Evolutionary conservation across 805 yeast genomes (phyloP).

Genomic region (Schizosaccharomyces octosporus): DNA sequence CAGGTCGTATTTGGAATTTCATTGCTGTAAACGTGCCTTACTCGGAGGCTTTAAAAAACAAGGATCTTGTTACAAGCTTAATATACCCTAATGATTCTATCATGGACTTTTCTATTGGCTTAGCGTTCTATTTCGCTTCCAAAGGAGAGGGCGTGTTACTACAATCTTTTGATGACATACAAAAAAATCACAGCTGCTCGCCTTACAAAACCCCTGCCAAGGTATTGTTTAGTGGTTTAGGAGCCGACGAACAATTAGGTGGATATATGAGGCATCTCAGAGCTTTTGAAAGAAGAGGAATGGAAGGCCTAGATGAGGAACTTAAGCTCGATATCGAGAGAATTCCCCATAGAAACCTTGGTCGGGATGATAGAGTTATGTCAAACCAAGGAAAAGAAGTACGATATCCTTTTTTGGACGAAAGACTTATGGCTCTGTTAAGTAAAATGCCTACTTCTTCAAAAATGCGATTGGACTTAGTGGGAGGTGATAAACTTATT

Average conservation of each 20-base stretch:
- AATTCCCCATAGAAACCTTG: slow-evolving; percentile 56
- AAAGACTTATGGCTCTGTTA: slow-evolving; percentile 6
- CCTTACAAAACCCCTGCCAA: slow-evolving; percentile 29
- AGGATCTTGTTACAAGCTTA: slow-evolving; percentile 29
- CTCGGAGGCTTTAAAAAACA: slow-evolving; percentile 30
- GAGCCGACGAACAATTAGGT: slow-evolving; percentile 92
- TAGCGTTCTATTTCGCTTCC: slow-evolving; percentile 84
- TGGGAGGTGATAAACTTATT: slow-evolving; percentile 15
- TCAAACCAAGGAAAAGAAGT: slow-evolving; percentile 73
- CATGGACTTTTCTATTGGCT: slow-evolving; percentile 86
- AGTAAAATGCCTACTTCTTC: not conserved
- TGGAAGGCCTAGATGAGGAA: slow-evolving; percentile 28
- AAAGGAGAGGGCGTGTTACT: slow-evolving; percentile 20
- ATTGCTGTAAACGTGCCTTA: slow-evolving; percentile 49
- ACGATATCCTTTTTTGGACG: slow-evolving; percentile 50
- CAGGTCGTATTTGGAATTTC: slow-evolving; percentile 5
- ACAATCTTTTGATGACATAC: slow-evolving; percentile 4
- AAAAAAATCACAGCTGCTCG: not conserved
- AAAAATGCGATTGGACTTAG: not conserved
- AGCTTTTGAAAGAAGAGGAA: slow-evolving; percentile 15
- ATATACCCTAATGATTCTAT: slow-evolving; percentile 74
- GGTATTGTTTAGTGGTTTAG: slow-evolving; percentile 73
- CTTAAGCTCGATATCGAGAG: slow-evolving; percentile 45
- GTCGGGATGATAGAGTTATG: slow-evolving; percentile 78
- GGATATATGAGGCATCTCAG: slow-evolving; percentile 69